phyloP scores from a whole-genome alignment of 1,284 basidiomycete species.

The Boletus coffeatus region DNA sequence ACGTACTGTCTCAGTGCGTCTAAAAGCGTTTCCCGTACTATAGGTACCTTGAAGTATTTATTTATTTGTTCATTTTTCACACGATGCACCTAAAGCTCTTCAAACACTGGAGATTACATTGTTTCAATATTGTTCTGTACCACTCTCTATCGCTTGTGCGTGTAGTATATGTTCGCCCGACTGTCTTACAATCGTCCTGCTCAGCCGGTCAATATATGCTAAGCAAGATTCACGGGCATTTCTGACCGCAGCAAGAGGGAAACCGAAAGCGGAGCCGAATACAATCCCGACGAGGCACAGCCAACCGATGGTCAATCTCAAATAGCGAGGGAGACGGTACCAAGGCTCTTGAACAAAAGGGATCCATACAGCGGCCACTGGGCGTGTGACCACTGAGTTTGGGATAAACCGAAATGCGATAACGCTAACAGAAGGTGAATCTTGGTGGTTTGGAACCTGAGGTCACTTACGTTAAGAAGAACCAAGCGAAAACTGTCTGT shows the following conservation, averaged over 20 bases:
- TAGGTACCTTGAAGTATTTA: too few relatives aligned
- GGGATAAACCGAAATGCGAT: conserved; percentile 80
- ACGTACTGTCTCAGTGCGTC: too few relatives aligned
- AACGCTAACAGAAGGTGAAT: conserved; percentile 39
- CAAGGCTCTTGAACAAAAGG: conserved; percentile 63
- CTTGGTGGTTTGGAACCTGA: neutral
- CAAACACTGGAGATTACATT: too few relatives aligned
- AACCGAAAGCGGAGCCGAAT: conserved; percentile 81
- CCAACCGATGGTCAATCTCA: conserved; percentile 66
- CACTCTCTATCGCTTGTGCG: too few relatives aligned
- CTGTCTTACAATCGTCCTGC: conserved; percentile 38
- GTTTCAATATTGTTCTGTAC: too few relatives aligned
- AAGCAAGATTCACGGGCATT: conserved; percentile 1
- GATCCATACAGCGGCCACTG: conserved; percentile 61
- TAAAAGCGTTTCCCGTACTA: too few relatives aligned
- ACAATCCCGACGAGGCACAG: conserved; percentile 66
- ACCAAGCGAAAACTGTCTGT: conserved; percentile 77
- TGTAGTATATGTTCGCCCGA: too few relatives aligned
- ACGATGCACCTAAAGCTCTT: too few relatives aligned
- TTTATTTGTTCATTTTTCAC: too few relatives aligned
- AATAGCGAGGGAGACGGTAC: conserved; percentile 54
- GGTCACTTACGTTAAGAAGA: conserved; percentile 56
- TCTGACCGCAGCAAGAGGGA: conserved; percentile 53
- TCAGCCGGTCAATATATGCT: conserved; percentile 6
- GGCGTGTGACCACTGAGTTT: conserved; percentile 57